Conservation (phyloP, 495 filamentous ascomycete species). For the Hypoxylon cercidicola region DNA sequence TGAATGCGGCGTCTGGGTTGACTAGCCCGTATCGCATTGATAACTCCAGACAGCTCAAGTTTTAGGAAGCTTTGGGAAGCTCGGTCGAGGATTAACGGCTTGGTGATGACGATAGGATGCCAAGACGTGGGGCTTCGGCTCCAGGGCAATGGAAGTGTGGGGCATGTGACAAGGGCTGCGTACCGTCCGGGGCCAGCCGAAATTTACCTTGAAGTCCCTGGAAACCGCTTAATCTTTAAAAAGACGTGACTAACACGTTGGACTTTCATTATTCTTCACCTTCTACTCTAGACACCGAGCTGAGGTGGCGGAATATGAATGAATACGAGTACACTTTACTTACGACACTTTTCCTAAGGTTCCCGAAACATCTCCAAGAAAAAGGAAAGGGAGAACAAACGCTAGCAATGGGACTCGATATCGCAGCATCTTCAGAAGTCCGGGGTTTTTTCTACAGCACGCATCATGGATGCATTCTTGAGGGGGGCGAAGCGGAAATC, state of each 20-base stretch:
- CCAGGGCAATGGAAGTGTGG: too few species aligned
- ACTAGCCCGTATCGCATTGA: constrained; percentile 23
- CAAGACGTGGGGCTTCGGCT: too few species aligned
- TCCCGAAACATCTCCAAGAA: not conserved
- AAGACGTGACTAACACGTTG: too few species aligned
- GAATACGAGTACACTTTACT: too few species aligned
- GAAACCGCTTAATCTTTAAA: too few species aligned
- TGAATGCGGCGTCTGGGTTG: constrained; percentile 1
- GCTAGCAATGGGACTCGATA: constrained; percentile 16
- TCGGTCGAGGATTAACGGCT: constrained; percentile 2
- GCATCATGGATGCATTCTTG: constrained; percentile 58
- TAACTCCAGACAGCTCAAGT: constrained; percentile 11
- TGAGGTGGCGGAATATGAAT: too few species aligned
- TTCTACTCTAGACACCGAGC: too few species aligned
- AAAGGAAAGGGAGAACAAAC: not conserved
- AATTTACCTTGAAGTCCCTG: constrained; percentile 13
- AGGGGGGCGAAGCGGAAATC: constrained; percentile 56
- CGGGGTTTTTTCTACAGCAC: constrained; percentile 2
- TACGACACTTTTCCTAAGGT: not conserved
- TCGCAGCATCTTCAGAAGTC: constrained; percentile 11
- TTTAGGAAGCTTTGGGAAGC: too few species aligned
- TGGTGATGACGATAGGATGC: constrained; percentile 8
- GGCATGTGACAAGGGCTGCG: too few species aligned
- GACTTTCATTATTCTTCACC: too few species aligned
- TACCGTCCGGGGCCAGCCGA: constrained; percentile 19